A percentile compares a stretch with the other conserved stretches of the same genome.
Evolutionary conservation across 1,284 basidiomycete species (phyloP).

Genomic region (Cutaneotrichosporon cavernicola): DNA sequence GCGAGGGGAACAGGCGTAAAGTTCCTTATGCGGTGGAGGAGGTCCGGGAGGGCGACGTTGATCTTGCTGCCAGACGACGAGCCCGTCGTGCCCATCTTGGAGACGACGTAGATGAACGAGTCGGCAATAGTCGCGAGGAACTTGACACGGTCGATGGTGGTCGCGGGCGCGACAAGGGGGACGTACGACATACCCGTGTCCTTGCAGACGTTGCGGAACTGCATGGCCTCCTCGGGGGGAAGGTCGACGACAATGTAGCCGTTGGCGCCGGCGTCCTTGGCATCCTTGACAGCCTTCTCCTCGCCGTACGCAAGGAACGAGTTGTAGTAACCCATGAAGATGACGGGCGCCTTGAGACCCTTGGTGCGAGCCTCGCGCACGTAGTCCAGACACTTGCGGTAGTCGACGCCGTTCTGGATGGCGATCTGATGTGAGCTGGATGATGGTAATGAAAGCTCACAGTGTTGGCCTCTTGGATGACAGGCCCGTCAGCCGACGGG

Average conservation of each 20-base stretch:
- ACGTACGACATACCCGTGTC: conserved; percentile 87
- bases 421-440: conserved; percentile 62
- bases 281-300: conserved; percentile 86
- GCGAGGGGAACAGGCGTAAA: conserved; percentile 77
- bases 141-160: conserved; percentile 78
- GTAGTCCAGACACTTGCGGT: conserved; percentile 70
- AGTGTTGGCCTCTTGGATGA: conserved; percentile 88
- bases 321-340: conserved; percentile 98
- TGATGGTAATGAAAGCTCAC: conserved; percentile 55
- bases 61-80: conserved; percentile 73
- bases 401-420: conserved; percentile 73
- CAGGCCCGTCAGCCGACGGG: conserved; percentile 89
- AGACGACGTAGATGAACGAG: conserved; percentile 95
- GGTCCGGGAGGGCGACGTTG: conserved; percentile 73
- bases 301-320: conserved; percentile 93
- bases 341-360: conserved; percentile 80
- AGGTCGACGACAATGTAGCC: conserved; percentile 98
- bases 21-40: conserved; percentile 69
- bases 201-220: conserved; percentile 84
- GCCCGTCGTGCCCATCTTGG: conserved; percentile 98
- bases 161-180: conserved; percentile 93
- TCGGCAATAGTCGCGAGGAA: conserved; percentile 92
- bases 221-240: conserved; percentile 91
- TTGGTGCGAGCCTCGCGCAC: conserved; percentile 74
- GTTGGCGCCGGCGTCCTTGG: conserved; percentile 83